These are phyloP conservation scores for Chloranthus sessilifolius DNA, from an alignment of 164 flowering plant genomes.

Conservation along the genomic window DNA sequence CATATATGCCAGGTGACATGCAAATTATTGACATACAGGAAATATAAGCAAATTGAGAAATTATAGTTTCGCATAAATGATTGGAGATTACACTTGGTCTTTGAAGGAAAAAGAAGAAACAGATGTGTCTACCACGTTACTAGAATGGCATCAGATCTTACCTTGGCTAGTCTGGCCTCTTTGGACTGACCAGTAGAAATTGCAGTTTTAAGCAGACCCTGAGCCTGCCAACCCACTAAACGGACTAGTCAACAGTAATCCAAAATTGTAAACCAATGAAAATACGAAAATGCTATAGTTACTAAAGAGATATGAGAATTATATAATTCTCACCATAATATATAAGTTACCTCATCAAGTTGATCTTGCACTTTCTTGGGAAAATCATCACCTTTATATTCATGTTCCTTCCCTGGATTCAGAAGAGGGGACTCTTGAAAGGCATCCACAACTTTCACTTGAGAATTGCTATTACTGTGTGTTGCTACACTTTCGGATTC, in stretches of 20 bases:
- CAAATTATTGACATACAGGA: no score
- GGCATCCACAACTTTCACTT: conserved; percentile 23
- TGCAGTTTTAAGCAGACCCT: conserved; percentile 83
- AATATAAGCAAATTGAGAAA: not conserved
- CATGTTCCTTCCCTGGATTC: conserved; percentile 26
- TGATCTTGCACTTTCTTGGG: conserved; percentile 65
- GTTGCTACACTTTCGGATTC: conserved; percentile 23
- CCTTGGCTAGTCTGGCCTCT: conserved; percentile 97
- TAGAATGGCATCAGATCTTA: conserved; percentile 27
- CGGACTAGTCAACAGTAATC: conserved; percentile 21
- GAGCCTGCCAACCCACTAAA: conserved; percentile 70
- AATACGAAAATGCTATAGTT: no score
- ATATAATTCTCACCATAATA: not conserved
- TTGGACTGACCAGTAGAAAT: conserved; percentile 85
- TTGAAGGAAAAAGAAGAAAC: not conserved
- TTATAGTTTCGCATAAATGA: not conserved
- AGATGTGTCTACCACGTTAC: not conserved
- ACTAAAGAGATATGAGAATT: not conserved
- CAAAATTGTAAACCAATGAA: not conserved
- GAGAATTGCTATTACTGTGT: conserved; percentile 23
- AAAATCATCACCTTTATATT: conserved; percentile 31
- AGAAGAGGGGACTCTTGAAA: conserved; percentile 30
- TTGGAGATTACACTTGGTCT: not conserved
- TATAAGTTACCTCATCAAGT: conserved; percentile 80
- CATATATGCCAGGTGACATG: no score